Evolutionary conservation across 169 alveolate genomes (phyloP), one percentile per base, ranked within the genome.

Genomic region (Plasmodium cynomolgi): DNA sequence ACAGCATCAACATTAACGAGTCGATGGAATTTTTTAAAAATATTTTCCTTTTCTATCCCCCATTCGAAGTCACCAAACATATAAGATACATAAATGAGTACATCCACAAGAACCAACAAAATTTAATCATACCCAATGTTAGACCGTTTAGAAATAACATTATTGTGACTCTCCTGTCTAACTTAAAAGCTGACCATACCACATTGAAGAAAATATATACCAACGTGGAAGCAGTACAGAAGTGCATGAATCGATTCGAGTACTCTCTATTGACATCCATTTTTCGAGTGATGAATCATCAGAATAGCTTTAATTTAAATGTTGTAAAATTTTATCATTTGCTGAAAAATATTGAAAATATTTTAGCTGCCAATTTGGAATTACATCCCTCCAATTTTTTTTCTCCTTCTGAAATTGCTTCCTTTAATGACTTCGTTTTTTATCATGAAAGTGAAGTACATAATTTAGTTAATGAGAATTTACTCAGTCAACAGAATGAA

Each of bases 21-120:
- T 91, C 95, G 15, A 47, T 91, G 58, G 95, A 91, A 7, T 91
- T 91, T 72, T 91, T 91, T 47, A 91, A 91, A 71, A 91, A 91
- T 72, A 20, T 91, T 71, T 91, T 91, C 56, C 73, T 91, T 34
- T 91, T 91, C 56, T 91, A 82, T 37, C 95, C 95, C 7, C 92
- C 95, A 3, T 91, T 91, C 41, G 81, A 83, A 1, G 82, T 91
- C 0, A 82, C 95, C 1, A 91, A 91, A 82, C 95, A 91, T 81
- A 91, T 91, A 91, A 37, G 95, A 26, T 91, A 71, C 84, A 91
- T 91, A 81, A 91, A 91, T 82, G 91, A 81, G 58, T 91, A 75
- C 75, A 91, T 91, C 0, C 13, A 47, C 23, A 72, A 31, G n/a
- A 91, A 91, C 34, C n/a, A 73, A 29, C 26, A 91, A 8, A 73